Conservation (phyloP, 257 asterid species). For the Coffea eugenioides region DNA sequence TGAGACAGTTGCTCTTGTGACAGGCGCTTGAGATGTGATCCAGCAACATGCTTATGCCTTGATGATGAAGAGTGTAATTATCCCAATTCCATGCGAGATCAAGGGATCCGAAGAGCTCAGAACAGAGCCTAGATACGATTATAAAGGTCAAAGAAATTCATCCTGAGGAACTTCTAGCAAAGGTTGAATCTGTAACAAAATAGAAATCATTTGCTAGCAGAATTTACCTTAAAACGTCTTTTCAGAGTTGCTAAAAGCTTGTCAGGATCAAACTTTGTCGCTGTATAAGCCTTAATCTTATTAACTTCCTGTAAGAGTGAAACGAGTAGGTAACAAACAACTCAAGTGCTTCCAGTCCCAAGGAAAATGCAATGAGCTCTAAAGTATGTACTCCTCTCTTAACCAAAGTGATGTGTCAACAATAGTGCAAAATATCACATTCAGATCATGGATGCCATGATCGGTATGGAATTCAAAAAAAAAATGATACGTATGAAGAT, state of each 20-base stretch:
- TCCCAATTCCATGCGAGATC: background rate
- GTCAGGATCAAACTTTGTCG: constrained; percentile 57
- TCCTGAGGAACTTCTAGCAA: background rate
- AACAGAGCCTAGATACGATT: constrained; percentile 18
- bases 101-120: constrained; percentile 10
- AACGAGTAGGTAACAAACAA: background rate
- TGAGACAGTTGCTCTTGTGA: background rate
- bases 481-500: background rate
- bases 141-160: background rate
- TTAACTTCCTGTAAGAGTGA: constrained; percentile 60
- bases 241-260: constrained; percentile 63
- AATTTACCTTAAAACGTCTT: constrained; percentile 50
- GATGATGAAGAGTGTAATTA: background rate
- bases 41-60: background rate
- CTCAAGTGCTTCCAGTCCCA: background rate
- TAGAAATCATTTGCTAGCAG: background rate
- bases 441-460: too few relatives aligned
- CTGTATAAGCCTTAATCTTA: constrained; percentile 70
- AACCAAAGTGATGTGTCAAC: background rate
- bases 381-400: background rate
- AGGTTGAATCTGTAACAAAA: background rate
- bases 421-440: background rate
- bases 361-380: background rate
- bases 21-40: background rate
- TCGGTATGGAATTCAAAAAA: too few relatives aligned